Evolutionary conservation across 2,329 filamentous ascomycete species (phyloP).

Genomic region (Ascochyta pisi): DNA sequence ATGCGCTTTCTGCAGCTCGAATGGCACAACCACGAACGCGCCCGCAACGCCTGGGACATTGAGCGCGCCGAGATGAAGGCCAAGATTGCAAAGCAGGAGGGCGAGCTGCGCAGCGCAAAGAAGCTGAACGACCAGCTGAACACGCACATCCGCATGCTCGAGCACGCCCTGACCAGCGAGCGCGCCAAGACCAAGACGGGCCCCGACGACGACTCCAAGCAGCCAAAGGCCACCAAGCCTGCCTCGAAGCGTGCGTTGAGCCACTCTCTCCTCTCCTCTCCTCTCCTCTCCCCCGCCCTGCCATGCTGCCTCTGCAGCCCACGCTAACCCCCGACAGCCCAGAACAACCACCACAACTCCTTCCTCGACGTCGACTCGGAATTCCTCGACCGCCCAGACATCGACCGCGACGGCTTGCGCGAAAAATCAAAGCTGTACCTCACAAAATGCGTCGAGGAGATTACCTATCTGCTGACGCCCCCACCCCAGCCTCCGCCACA

Average conservation of each 20-base stretch:
- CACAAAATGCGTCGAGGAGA: slow-evolving; percentile 71
- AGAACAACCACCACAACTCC: slow-evolving; percentile 56
- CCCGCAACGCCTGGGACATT: slow-evolving; percentile 98
- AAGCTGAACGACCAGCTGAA: slow-evolving; percentile 87
- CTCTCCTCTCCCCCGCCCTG: neutral
- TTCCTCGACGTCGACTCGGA: slow-evolving; percentile 59
- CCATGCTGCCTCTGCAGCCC: neutral
- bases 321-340: slow-evolving; percentile 50
- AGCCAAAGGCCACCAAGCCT: slow-evolving; percentile 46
- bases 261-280: slow-evolving; percentile 15
- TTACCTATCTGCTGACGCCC: slow-evolving; percentile 72
- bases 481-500: slow-evolving; percentile 66
- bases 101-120: slow-evolving; percentile 84
- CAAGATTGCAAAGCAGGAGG: slow-evolving; percentile 92
- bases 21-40: slow-evolving; percentile 98
- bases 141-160: slow-evolving; percentile 88
- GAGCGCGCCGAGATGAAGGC: slow-evolving; percentile 99
- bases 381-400: slow-evolving; percentile 52
- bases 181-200: slow-evolving; percentile 69
- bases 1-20: slow-evolving; percentile 99
- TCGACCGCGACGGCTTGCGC: slow-evolving; percentile 64
- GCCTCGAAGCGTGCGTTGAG: slow-evolving; percentile 28
- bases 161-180: slow-evolving; percentile 86
- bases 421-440: slow-evolving; percentile 70
- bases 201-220: slow-evolving; percentile 55